Conservation (phyloP, 2,329 filamentous ascomycete genomes). For the Stachybotrys elegans region DNA sequence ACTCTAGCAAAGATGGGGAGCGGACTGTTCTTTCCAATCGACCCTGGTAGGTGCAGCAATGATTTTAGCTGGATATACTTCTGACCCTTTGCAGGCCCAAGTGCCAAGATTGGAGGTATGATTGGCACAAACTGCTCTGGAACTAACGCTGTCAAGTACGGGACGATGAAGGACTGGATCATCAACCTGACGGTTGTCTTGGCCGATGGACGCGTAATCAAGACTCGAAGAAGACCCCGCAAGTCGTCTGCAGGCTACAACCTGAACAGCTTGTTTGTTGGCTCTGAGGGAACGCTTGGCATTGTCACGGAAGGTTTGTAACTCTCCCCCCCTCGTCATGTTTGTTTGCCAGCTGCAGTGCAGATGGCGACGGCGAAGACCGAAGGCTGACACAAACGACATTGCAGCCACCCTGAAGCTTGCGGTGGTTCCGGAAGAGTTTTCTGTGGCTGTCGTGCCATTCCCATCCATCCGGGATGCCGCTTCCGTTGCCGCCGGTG, state of each 20-base stretch:
- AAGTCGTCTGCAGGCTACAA: constrained; percentile 84
- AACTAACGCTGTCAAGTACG: constrained; percentile 76
- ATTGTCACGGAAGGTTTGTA: constrained; percentile 65
- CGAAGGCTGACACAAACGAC: constrained; percentile 3
- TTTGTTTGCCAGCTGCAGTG: no score
- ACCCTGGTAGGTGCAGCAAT: constrained; percentile 55
- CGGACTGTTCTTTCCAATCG: constrained; percentile 85
- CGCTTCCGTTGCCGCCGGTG: constrained; percentile 65
- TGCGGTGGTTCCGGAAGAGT: constrained; percentile 69
- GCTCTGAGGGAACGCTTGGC: constrained; percentile 76
- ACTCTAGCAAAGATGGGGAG: constrained; percentile 60
- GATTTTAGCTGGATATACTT: no score
- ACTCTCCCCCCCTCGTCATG: background rate
- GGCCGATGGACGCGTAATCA: constrained; percentile 73
- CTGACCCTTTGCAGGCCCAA: constrained; percentile 37
- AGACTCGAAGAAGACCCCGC: constrained; percentile 70
- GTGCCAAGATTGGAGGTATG: constrained; percentile 77
- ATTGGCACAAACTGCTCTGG: constrained; percentile 74
- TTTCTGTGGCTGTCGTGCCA: constrained; percentile 72
- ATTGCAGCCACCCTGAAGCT: constrained; percentile 66
- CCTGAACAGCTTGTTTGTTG: constrained; percentile 73
- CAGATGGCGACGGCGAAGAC: no score
- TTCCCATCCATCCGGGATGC: constrained; percentile 75
- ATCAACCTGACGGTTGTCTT: constrained; percentile 78
- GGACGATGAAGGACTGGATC: constrained; percentile 86